phyloP scores from a whole-genome alignment of 2,329 filamentous ascomycete species.

The Hypoxylon sp. region DNA sequence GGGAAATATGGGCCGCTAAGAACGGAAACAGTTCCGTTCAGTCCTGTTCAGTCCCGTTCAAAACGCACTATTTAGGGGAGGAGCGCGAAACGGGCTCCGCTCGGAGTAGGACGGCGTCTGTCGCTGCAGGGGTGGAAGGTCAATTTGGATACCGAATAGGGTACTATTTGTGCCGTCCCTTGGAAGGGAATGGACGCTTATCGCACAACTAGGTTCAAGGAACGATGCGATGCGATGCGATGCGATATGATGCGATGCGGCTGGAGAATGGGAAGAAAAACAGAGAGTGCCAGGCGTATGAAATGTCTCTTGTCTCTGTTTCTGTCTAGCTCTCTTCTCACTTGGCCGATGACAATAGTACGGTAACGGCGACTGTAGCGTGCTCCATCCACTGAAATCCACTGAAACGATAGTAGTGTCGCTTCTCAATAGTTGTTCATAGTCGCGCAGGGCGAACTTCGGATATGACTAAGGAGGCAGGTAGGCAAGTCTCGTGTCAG shows the following conservation, averaged over 20 bases:
- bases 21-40: conserved; percentile 34
- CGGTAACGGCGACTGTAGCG: conserved; percentile 17
- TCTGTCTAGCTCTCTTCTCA: too few relatives aligned
- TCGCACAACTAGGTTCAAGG: conserved; percentile 24
- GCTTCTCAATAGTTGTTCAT: conserved; percentile 6
- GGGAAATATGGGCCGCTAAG: conserved; percentile 1
- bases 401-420: not conserved
- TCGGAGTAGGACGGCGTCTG: conserved; percentile 35
- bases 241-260: too few relatives aligned
- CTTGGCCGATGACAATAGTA: conserved; percentile 15
- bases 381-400: conserved; percentile 14
- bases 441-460: conserved; percentile 6
- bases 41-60: conserved; percentile 33
- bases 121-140: conserved; percentile 30
- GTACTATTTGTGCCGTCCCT: too few relatives aligned
- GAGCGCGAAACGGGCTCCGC: conserved; percentile 29
- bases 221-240: too few relatives aligned
- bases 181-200: too few relatives aligned
- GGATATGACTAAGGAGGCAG: too few relatives aligned
- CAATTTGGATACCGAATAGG: conserved; percentile 25
- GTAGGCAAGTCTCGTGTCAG: too few relatives aligned
- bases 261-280: not conserved
- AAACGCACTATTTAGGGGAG: conserved; percentile 30
- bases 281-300: conserved; percentile 27
- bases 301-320: too few relatives aligned